A percentile compares a stretch with the other conserved stretches of the same genome.
These are phyloP conservation scores for Elaeis oleifera DNA, from an alignment of 202 grass and related monocot genomes.

Conservation along the genomic window DNA sequence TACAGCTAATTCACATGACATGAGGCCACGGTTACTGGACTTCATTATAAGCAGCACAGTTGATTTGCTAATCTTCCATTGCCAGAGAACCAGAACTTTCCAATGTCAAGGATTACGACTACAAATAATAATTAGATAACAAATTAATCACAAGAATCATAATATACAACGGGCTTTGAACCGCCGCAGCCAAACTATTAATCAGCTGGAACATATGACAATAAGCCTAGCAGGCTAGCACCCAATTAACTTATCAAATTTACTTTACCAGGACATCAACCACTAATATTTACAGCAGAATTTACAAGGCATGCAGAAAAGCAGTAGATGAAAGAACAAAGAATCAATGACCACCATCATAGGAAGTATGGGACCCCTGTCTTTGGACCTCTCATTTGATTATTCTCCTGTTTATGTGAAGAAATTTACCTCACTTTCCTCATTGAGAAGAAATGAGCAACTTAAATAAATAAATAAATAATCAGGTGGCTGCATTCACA, in stretches of 20 bases:
- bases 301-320: no score
- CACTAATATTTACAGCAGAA: neutral
- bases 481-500: no score
- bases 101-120: no score
- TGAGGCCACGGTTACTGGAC: no score
- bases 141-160: neutral
- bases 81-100: no score
- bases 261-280: neutral
- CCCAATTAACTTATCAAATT: neutral
- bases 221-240: neutral
- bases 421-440: neutral
- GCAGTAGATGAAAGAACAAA: neutral
- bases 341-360: neutral
- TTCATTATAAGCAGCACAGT: no score
- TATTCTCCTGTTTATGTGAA: neutral
- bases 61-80: no score
- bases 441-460: neutral
- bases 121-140: neutral
- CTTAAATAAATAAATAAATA: neutral
- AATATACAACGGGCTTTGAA: neutral
- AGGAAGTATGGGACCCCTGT: conserved; percentile 1
- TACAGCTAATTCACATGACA: no score
- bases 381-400: neutral
- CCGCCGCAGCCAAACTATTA: neutral
- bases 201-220: neutral